Conservation (phyloP, 805 yeast species). For the Brettanomyces sp. region DNA sequence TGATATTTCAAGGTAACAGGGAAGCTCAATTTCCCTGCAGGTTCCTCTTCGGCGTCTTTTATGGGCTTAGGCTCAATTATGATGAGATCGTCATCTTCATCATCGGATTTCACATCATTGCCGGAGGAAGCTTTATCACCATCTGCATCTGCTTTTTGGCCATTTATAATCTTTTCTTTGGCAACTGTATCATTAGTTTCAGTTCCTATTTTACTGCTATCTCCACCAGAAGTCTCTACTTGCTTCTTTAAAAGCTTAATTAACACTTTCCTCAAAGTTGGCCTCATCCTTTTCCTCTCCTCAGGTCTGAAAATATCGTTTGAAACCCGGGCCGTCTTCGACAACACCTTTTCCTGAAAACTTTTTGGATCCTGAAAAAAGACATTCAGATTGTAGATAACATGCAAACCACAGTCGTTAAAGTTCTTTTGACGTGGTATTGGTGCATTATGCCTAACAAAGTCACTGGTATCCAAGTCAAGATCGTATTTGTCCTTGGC, state of each 20-base stretch:
- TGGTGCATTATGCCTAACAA: conserved; percentile 25
- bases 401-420: conserved; percentile 93
- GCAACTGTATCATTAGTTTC: conserved; percentile 2
- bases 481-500: conserved; percentile 55
- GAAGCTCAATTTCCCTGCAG: background rate
- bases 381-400: conserved; percentile 60
- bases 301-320: conserved; percentile 17
- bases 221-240: conserved; percentile 16
- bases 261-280: conserved; percentile 15
- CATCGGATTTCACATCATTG: background rate
- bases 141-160: background rate
- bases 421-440: conserved; percentile 83
- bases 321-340: conserved; percentile 9
- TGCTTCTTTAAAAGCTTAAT: conserved; percentile 20
- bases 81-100: conserved; percentile 2
- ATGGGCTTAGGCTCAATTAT: background rate
- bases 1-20: no score
- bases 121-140: background rate
- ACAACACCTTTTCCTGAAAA: conserved; percentile 25
- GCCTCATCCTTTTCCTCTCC: conserved; percentile 19
- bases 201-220: conserved; percentile 17
- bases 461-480: conserved; percentile 34
- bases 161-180: background rate
- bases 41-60: background rate
- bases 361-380: conserved; percentile 41